Percentiles rank a stretch among this genome's conserved stretches.
phyloP scores from a whole-genome alignment of 2,329 filamentous ascomycete genomes.

The Cladosporium sp. region DNA sequence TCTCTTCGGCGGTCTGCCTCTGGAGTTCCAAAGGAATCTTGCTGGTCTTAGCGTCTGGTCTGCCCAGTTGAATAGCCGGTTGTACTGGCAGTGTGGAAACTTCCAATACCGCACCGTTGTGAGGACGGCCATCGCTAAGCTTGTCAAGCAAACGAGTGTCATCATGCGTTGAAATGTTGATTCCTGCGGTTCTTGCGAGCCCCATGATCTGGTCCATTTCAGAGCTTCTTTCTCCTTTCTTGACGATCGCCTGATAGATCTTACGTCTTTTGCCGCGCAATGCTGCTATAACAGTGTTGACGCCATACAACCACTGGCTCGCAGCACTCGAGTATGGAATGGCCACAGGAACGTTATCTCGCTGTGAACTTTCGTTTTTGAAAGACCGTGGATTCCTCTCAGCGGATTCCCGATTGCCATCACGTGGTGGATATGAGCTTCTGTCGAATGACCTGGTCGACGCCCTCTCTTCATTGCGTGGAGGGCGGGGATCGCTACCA shows the following conservation, averaged over 20 bases:
- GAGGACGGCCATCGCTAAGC: slow-evolving; percentile 75
- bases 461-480: not conserved
- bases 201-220: slow-evolving; percentile 9
- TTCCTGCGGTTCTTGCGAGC: slow-evolving; percentile 33
- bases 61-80: slow-evolving; percentile 30
- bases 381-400: not conserved
- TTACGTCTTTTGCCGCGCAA: slow-evolving; percentile 65
- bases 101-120: slow-evolving; percentile 88
- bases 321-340: slow-evolving; percentile 76
- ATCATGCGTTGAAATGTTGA: slow-evolving; percentile 59
- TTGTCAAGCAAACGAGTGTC: slow-evolving; percentile 60
- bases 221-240: not conserved
- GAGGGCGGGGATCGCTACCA: not conserved
- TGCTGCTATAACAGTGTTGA: slow-evolving; percentile 74
- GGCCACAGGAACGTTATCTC: slow-evolving; percentile 34
- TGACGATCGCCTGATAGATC: slow-evolving; percentile 63
- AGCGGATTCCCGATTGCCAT: not conserved
- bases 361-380: not conserved
- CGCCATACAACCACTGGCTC: slow-evolving; percentile 88
- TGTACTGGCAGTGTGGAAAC: slow-evolving; percentile 71
- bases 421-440: not conserved
- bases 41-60: slow-evolving; percentile 28
- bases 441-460: not conserved
- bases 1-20: slow-evolving; percentile 66
- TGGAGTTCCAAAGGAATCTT: slow-evolving; percentile 59